Conservation (phyloP, 495 filamentous ascomycete genomes). For the Daldinia vernicosa region DNA sequence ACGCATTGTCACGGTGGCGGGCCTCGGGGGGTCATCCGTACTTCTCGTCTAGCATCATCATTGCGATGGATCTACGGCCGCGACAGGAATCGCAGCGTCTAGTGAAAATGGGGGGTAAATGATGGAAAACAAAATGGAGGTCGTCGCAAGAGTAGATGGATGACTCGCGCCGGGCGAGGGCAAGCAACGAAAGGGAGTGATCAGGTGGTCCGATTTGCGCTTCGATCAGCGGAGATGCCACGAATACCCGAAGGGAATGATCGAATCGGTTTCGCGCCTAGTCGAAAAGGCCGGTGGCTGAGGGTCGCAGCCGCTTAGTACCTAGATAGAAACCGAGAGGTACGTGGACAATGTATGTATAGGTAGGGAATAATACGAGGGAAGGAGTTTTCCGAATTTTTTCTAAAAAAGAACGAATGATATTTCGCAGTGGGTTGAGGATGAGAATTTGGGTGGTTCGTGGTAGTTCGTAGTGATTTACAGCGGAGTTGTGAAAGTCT, state of each 20-base stretch:
- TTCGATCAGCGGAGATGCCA: constrained; percentile 42
- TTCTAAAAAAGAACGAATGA: not conserved
- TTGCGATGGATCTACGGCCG: constrained; percentile 40
- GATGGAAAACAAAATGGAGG: constrained; percentile 21
- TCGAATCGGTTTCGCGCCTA: constrained; percentile 42
- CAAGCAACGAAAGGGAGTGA: constrained; percentile 27
- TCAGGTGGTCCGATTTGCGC: constrained; percentile 42
- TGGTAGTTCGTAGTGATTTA: not conserved
- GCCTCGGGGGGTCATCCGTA: constrained; percentile 57
- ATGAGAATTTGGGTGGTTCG: not conserved
- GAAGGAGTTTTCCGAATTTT: not conserved
- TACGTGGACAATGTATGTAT: not conserved
- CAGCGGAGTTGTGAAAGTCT: not conserved
- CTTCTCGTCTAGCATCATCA: constrained; percentile 86
- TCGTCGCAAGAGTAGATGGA: constrained; percentile 34
- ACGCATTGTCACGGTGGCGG: not conserved
- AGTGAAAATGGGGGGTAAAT: constrained; percentile 2
- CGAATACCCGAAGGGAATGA: constrained; percentile 41
- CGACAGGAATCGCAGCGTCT: constrained; percentile 41
- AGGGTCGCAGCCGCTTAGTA: constrained; percentile 34
- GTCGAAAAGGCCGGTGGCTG: constrained; percentile 39
- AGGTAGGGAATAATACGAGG: not conserved
- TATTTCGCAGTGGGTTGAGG: not conserved
- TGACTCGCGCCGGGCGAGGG: constrained; percentile 56
- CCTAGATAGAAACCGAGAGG: constrained; percentile 4